Conservation (phyloP, 2,329 filamentous ascomycete genomes). For the Pezicula radicicola region DNA sequence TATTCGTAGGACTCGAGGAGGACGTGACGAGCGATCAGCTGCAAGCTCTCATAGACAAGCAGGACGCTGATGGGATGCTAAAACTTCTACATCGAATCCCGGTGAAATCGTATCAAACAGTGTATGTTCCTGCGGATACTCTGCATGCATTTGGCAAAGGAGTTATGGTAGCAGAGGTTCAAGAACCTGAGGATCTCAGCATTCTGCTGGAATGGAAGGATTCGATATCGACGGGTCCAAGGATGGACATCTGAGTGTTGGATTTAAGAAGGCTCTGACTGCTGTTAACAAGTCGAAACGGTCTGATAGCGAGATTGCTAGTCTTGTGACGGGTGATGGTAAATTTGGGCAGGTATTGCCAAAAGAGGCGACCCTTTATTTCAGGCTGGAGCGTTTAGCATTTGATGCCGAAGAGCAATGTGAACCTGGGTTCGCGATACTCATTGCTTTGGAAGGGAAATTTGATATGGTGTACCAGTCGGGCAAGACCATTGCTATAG, state of each 20-base stretch:
- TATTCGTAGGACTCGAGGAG: slow-evolving; percentile 1
- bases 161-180: slow-evolving; percentile 3
- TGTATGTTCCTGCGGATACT: slow-evolving; percentile 3
- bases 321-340: neutral
- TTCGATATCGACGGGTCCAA: neutral
- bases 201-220: slow-evolving; percentile 3
- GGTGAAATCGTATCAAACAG: slow-evolving; percentile 2
- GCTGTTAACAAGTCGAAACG: neutral
- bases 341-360: neutral
- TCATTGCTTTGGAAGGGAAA: neutral
- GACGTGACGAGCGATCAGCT: slow-evolving; percentile 2
- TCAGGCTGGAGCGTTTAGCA: neutral
- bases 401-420: neutral
- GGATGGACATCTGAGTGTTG: slow-evolving; percentile 1
- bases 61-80: slow-evolving; percentile 3
- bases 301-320: neutral
- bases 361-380: slow-evolving; percentile 2
- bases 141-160: slow-evolving; percentile 5
- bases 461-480: neutral
- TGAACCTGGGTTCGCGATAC: slow-evolving; percentile 2
- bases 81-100: slow-evolving; percentile 1
- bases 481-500: neutral
- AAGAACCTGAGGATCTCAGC: slow-evolving; percentile 2
- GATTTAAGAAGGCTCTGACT: slow-evolving; percentile 2
- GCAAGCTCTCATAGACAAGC: neutral